Percentiles rank a stretch among this genome's conserved stretches.
Evolutionary conservation across 2,329 filamentous ascomycete genomes (phyloP).

Genomic region (Monosporascus sp.): DNA sequence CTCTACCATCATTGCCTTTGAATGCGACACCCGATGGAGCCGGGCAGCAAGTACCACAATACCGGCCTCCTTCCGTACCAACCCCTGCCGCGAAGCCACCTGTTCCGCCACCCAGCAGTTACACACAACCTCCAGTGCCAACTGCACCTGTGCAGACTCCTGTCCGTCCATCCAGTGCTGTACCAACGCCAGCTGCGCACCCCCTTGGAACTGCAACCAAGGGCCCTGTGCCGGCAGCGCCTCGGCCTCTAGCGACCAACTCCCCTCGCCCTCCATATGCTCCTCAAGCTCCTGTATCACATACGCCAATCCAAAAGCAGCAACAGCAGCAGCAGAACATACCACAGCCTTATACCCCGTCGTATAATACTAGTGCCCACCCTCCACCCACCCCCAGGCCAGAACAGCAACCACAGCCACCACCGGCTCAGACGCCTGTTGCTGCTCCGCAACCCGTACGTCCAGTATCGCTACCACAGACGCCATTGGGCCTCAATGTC

Average conservation of each 20-base stretch:
- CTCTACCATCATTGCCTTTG: conserved; percentile 21
- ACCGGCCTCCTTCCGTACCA: conserved; percentile 11
- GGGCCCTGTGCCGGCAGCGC: conserved; percentile 11
- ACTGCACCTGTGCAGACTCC: conserved; percentile 16
- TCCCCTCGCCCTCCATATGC: conserved; percentile 13
- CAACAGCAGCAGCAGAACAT: conserved; percentile 8
- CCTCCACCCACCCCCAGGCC: conserved; percentile 7
- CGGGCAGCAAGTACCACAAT: conserved; percentile 17
- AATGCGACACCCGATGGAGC: conserved; percentile 25
- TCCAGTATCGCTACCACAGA: conserved; percentile 15
- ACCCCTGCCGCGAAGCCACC: conserved; percentile 7
- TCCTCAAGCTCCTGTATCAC: conserved; percentile 14
- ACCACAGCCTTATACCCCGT: conserved; percentile 16
- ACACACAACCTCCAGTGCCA: conserved; percentile 13
- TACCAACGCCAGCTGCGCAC: conserved; percentile 12
- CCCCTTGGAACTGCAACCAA: conserved; percentile 11
- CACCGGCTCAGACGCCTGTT: conserved; percentile 11
- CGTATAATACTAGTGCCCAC: conserved; percentile 23
- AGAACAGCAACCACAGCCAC: conserved; percentile 14
- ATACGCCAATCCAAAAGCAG: conserved; percentile 16
- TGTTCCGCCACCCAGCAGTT: conserved; percentile 10
- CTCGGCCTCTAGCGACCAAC: conserved; percentile 15
- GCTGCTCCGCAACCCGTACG: conserved; percentile 12
- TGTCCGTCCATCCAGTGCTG: conserved; percentile 15
- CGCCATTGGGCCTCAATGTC: conserved; percentile 13